Evolutionary conservation across 2,329 filamentous ascomycete genomes (phyloP).

Genomic region (Dactylellina cionopaga): DNA sequence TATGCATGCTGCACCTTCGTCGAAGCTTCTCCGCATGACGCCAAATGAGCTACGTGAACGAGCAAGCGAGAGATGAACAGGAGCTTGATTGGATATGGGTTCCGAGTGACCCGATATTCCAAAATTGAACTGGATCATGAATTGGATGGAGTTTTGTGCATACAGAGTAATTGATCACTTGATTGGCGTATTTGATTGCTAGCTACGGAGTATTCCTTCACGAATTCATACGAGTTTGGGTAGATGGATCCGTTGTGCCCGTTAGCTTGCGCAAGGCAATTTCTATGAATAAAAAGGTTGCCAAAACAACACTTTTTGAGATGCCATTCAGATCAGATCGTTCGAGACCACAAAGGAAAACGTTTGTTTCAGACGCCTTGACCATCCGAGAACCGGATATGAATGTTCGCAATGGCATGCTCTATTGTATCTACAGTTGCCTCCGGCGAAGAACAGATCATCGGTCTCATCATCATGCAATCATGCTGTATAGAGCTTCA

Average conservation of each 20-base stretch:
- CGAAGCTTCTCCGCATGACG: slow-evolving; percentile 21
- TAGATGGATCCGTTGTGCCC: too few relatives aligned
- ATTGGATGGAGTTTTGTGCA: neutral
- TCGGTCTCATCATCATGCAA: slow-evolving; percentile 36
- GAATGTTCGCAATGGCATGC: slow-evolving; percentile 3
- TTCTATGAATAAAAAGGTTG: neutral
- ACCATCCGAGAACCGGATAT: neutral
- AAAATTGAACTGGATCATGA: neutral
- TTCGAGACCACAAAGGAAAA: slow-evolving; percentile 2
- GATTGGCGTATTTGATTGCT: too few relatives aligned
- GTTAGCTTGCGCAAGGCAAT: neutral
- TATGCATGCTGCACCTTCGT: slow-evolving; percentile 18
- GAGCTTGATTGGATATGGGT: neutral
- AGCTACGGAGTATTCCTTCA: too few relatives aligned
- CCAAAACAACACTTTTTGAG: neutral
- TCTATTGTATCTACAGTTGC: slow-evolving; percentile 27
- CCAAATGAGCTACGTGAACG: slow-evolving; percentile 1
- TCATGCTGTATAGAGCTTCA: slow-evolving; percentile 23
- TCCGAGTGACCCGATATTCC: neutral
- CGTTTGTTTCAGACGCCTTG: slow-evolving; percentile 8
- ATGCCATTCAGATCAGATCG: neutral
- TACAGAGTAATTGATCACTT: too few relatives aligned
- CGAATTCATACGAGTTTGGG: too few relatives aligned
- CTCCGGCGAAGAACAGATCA: slow-evolving; percentile 25
- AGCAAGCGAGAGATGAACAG: neutral